A percentile compares a stretch with the other conserved stretches of the same genome.
Evolutionary conservation across 2,329 filamentous ascomycete genomes (phyloP).

Genomic region (Pseudogymnoascus sp.): DNA sequence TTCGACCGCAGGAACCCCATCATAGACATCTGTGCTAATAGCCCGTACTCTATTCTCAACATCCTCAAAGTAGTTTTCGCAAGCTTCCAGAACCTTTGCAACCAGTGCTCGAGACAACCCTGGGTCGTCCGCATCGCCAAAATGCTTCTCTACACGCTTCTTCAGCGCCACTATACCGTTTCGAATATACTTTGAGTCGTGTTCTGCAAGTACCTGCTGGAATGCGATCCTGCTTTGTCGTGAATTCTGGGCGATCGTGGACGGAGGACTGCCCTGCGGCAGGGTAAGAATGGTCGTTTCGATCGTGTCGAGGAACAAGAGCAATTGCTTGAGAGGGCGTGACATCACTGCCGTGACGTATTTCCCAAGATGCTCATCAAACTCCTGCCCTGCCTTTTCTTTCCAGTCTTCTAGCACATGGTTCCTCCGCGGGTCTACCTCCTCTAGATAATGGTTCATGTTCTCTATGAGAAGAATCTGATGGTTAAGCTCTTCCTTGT

Average conservation of each 20-base stretch:
- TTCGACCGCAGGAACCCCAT: conserved; percentile 55
- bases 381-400: conserved; percentile 65
- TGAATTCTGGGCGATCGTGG: conserved; percentile 65
- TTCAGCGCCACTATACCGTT: conserved; percentile 84
- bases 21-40: conserved; percentile 54
- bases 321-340: conserved; percentile 76
- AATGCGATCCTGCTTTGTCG: conserved; percentile 75
- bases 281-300: conserved; percentile 58
- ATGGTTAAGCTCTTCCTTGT: conserved; percentile 95
- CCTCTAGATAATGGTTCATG: conserved; percentile 95
- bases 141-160: conserved; percentile 94
- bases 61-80: conserved; percentile 53
- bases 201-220: conserved; percentile 72
- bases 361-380: conserved; percentile 75
- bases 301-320: conserved; percentile 86
- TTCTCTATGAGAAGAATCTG: conserved; percentile 97
- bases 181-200: conserved; percentile 76
- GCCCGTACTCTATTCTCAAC: conserved; percentile 52
- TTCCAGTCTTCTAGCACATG: conserved; percentile 77
- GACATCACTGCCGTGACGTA: conserved; percentile 86
- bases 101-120: conserved; percentile 43
- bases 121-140: conserved; percentile 77
- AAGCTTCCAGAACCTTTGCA: conserved; percentile 48
- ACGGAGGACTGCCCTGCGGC: conserved; percentile 48
- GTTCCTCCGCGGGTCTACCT: conserved; percentile 67